Evolutionary conservation across 176 grass and related monocot species (phyloP).

Genomic region (Triticum urartu): DNA sequence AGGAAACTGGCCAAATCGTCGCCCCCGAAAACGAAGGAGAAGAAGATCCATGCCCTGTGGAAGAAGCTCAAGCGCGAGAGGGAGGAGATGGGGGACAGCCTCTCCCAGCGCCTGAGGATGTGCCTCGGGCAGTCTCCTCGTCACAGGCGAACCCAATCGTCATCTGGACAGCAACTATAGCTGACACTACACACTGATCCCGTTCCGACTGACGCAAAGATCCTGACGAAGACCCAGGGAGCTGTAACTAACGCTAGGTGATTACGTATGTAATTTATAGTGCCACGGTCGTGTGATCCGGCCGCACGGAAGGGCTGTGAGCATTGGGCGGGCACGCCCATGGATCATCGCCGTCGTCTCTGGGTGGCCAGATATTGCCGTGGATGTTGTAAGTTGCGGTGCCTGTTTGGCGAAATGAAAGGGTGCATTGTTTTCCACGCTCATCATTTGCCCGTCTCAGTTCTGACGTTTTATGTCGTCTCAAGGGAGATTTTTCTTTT

Average conservation of each 20-base stretch:
- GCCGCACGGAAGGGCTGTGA: not conserved
- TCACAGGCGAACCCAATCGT: slow-evolving; percentile 55
- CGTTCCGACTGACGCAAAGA: not conserved
- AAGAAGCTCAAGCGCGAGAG: slow-evolving; percentile 53
- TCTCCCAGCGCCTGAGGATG: slow-evolving; percentile 63
- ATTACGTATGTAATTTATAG: slow-evolving; percentile 29
- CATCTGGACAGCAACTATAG: slow-evolving; percentile 33
- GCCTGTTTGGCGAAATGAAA: slow-evolving; percentile 12
- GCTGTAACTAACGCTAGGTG: slow-evolving; percentile 36
- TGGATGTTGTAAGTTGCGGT: slow-evolving; percentile 18
- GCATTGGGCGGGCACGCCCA: slow-evolving; percentile 1
- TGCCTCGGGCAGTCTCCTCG: slow-evolving; percentile 60
- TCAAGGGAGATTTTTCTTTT: too few species aligned
- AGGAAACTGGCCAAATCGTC: slow-evolving; percentile 42
- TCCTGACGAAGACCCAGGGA: not conserved
- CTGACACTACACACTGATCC: slow-evolving; percentile 24
- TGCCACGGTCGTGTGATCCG: not conserved
- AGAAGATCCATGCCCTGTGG: slow-evolving; percentile 51
- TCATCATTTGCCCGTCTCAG: not conserved
- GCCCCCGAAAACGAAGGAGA: slow-evolving; percentile 52
- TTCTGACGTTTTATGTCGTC: not conserved
- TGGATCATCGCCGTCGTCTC: slow-evolving; percentile 16
- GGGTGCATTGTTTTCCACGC: slow-evolving; percentile 3
- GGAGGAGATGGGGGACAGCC: slow-evolving; percentile 37
- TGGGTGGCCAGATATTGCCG: not conserved